Evolutionary conservation across 202 grass and related monocot species (phyloP), one percentile per base, ranked within the genome.

Genomic region (Tripidium arundinaceum): DNA sequence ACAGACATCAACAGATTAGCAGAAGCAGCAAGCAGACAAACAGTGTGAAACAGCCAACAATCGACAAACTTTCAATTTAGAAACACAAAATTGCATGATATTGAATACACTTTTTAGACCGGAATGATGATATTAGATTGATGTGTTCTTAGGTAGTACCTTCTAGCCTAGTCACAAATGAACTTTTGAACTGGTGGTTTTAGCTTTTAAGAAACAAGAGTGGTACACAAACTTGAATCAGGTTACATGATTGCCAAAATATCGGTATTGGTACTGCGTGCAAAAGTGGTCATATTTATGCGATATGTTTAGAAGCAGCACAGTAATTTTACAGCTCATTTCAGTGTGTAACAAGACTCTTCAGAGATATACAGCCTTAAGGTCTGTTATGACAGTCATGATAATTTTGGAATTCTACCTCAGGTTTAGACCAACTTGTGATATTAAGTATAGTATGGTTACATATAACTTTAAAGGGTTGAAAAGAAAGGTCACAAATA

Each of bases 231-330:
- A 64, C 28, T 18, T 64, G 16, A 65, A 65, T 36, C 31, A 1
- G 63, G 33, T 64, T 63, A 31, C 16, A 1, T 47, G 40, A 71
- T 47, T 50, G 69, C 43, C 26, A 72, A 41, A 69, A 80, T 55
- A 55, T n/a, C 28, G 1, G 34, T 62, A 36, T 46, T 34, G 16
- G 0, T 16, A 34, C n/a, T 61, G 25, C 6, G 50, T 46, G 33
- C 45, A 45, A 11, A 50, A 85, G 37, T 50, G 52, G 73, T 16
- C 8, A 36, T 66, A 79, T 46, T 8, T 29, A 54, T 25, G 43
- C 38, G 49, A 61, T 40, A 80, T 28, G 67, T 74, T 62, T 66
- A 22, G 29, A 75, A 70, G 37, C 3, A 70, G 41, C 40, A 63
- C 2, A n/a, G 4, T 27, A 75, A 25, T 12, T 25, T 11, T 25